Base-by-base conservation (phyloP, 768 basidiomycete genomes). In the Infundibulicybe gibba region DNA sequence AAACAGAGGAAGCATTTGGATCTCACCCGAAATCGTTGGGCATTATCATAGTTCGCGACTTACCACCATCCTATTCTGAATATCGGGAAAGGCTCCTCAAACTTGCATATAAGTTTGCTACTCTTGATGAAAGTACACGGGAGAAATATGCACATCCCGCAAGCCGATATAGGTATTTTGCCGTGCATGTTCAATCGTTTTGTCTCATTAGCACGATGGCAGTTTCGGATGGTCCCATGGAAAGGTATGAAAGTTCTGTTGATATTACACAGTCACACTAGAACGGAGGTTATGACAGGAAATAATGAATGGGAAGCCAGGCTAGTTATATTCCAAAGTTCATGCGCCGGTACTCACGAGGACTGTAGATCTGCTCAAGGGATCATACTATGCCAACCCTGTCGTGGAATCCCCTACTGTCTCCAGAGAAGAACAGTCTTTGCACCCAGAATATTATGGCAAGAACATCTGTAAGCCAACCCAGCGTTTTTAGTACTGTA, bases 191-290 rank as follows among this genome's bases (percentile, higher is more conserved):
- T 33, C 20, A 19, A n/a, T 15, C 10, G 4, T 15, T 6, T 42
- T 15, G n/a, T 34, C 11, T 16, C 34, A 39, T 21, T 43, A 25
- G n/a, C 50, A 34, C 39, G 31, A n/a, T 30, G 11, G 21, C 30
- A 89, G 86, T 61, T 97, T 94, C 64, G 95, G 95, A n/a, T 98
- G 95, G 95, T 90, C 87, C 38, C 90, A 95, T 66, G 95, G 95
- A 45, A 97, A 97, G 76, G 88, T 83, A 54, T 43, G 61, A 32
- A 19, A 10, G 10, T 19, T n/a, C 35, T 34, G 48, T 50, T 34
- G 32, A 21, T 38, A 37, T 35, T 32, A 19, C 33, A 17, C 3
- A 21, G 25, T 20, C 31, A 19, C 16, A 32, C 33, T 15, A 42
- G 31, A 20, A 48, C 40, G 16, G 3, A 37, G 50, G 32, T 47